phyloP scores from a whole-genome alignment of 306 rosid genomes.

The Medicago truncatula region DNA sequence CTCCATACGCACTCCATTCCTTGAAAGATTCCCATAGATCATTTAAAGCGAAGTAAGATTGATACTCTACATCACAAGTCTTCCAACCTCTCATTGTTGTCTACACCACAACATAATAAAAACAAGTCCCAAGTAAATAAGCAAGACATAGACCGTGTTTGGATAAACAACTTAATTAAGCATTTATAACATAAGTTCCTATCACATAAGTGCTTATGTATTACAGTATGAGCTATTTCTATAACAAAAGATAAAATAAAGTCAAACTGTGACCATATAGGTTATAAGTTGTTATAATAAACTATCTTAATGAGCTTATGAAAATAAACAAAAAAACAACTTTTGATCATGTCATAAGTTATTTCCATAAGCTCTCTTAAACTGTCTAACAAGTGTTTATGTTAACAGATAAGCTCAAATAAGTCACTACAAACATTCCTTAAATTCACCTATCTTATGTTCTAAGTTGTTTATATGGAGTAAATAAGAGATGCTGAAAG shows the following conservation, averaged over 20 bases:
- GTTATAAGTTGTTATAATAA: background rate
- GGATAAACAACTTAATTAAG: background rate
- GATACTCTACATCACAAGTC: conserved; percentile 80
- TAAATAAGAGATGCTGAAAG: too few species aligned
- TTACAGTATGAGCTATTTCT: background rate
- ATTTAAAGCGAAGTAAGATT: conserved; percentile 67
- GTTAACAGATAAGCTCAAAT: background rate
- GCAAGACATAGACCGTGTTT: background rate
- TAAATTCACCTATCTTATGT: conserved; percentile 21
- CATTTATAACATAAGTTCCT: too few species aligned
- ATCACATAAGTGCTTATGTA: background rate
- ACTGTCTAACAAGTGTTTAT: background rate
- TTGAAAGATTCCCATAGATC: conserved; percentile 91
- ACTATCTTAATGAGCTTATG: background rate
- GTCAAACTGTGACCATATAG: background rate
- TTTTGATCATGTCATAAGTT: background rate
- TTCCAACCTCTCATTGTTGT: conserved; percentile 81
- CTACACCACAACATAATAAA: conserved; percentile 53
- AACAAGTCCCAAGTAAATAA: conserved; percentile 26
- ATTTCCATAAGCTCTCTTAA: background rate
- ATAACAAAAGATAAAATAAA: background rate
- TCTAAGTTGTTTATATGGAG: conserved; percentile 6
- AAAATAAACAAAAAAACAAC: background rate
- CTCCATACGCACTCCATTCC: conserved; percentile 96
- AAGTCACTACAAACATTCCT: background rate